A percentile compares a stretch with the other conserved stretches of the same genome.
phyloP scores from a whole-genome alignment of 306 rosid species.

The Pyrus communis region DNA sequence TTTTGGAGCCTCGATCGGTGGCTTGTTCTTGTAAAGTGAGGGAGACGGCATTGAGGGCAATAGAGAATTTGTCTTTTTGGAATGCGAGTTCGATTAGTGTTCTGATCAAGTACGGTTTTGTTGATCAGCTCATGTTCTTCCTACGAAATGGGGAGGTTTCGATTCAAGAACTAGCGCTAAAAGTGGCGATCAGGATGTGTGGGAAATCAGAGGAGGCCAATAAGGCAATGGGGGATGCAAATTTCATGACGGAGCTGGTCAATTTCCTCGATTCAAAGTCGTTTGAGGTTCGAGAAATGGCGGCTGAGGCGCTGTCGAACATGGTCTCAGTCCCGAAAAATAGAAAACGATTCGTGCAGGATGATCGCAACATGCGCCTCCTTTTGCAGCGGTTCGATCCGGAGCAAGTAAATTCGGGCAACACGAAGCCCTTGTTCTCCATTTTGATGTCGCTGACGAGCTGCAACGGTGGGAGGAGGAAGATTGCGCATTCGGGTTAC shows the following conservation, averaged over 20 bases:
- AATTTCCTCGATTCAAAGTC: conserved; percentile 72
- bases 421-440: conserved; percentile 50
- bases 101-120: conserved; percentile 53
- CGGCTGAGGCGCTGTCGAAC: conserved; percentile 61
- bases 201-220: conserved; percentile 64
- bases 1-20: conserved; percentile 45
- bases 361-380: conserved; percentile 50
- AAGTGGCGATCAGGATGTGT: conserved; percentile 53
- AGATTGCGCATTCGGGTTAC: conserved; percentile 64
- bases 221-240: conserved; percentile 61
- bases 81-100: conserved; percentile 29
- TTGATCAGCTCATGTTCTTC: conserved; percentile 52
- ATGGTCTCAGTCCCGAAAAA: conserved; percentile 66
- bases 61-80: conserved; percentile 54
- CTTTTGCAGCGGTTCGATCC: conserved; percentile 59
- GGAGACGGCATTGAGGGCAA: conserved; percentile 54
- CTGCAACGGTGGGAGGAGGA: conserved; percentile 70
- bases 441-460: conserved; percentile 67
- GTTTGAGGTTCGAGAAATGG: conserved; percentile 73
- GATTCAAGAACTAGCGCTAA: conserved; percentile 63
- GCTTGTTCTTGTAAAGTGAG: conserved; percentile 40
- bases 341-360: conserved; percentile 66
- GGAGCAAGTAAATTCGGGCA: conserved; percentile 49
- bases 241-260: conserved; percentile 71
- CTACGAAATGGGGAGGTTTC: conserved; percentile 63